Conservation (phyloP, 495 filamentous ascomycete genomes). For the Xylaria bambusicola region DNA sequence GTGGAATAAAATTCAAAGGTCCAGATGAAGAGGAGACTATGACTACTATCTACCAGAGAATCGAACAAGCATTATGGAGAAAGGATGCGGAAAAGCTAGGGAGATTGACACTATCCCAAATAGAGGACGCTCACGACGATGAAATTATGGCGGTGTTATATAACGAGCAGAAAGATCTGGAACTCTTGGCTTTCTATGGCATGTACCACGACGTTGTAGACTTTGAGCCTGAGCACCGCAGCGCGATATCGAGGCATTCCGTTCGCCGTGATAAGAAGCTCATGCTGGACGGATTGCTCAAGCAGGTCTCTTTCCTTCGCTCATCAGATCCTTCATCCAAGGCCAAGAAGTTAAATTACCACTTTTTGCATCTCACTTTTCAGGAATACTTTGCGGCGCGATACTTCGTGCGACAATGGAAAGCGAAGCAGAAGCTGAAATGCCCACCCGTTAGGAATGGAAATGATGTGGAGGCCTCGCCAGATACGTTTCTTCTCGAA, state of each 20-base stretch:
- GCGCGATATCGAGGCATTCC: slow-evolving; percentile 22
- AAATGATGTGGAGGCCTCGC: neutral
- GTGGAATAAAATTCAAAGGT: neutral
- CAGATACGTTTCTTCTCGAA: slow-evolving; percentile 33
- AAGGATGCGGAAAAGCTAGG: slow-evolving; percentile 34
- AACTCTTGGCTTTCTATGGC: slow-evolving; percentile 42
- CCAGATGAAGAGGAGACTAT: slow-evolving; percentile 35
- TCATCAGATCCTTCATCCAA: slow-evolving; percentile 28
- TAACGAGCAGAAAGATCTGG: slow-evolving; percentile 34
- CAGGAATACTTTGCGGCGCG: slow-evolving; percentile 47
- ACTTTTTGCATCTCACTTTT: slow-evolving; percentile 48
- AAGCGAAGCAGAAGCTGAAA: slow-evolving; percentile 21
- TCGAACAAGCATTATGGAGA: slow-evolving; percentile 41
- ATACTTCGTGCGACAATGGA: slow-evolving; percentile 47
- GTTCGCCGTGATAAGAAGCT: slow-evolving; percentile 6
- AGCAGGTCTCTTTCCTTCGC: slow-evolving; percentile 38
- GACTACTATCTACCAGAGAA: slow-evolving; percentile 45
- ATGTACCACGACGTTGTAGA: slow-evolving; percentile 40
- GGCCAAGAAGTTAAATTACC: slow-evolving; percentile 29
- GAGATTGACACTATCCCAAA: neutral
- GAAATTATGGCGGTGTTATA: slow-evolving; percentile 1
- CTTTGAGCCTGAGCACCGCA: slow-evolving; percentile 31
- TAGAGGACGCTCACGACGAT: neutral
- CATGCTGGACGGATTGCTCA: slow-evolving; percentile 19
- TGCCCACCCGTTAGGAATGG: slow-evolving; percentile 20